Evolutionary conservation across 2,329 filamentous ascomycete genomes (phyloP).

Genomic region (Alternaria metachromatica): DNA sequence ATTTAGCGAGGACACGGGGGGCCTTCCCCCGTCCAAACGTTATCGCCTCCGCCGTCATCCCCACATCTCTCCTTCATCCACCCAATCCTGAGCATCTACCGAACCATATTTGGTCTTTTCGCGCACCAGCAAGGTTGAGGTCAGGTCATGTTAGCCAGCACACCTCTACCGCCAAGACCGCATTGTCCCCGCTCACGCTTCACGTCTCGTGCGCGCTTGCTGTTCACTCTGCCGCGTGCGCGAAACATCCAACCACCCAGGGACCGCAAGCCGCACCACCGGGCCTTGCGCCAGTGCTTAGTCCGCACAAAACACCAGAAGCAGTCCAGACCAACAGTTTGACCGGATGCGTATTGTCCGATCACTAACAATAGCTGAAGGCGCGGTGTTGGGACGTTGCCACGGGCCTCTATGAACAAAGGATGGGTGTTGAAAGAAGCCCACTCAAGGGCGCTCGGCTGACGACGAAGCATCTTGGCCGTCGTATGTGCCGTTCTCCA

Average conservation of each 20-base stretch:
- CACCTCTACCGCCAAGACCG: slow-evolving; percentile 3
- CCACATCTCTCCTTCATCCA: not conserved
- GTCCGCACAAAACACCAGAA: not conserved
- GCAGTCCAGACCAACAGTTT: not conserved
- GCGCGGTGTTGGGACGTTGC: not conserved
- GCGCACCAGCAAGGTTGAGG: not conserved
- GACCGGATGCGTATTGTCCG: not conserved
- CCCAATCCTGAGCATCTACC: not conserved
- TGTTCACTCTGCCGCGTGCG: slow-evolving; percentile 10
- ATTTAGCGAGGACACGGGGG: slow-evolving; percentile 4
- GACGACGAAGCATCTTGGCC: slow-evolving; percentile 24
- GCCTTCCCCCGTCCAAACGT: slow-evolving; percentile 6
- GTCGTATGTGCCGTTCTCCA: slow-evolving; percentile 9
- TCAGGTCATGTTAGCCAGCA: slow-evolving; percentile 5
- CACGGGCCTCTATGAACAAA: slow-evolving; percentile 1
- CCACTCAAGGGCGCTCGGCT: slow-evolving; percentile 39
- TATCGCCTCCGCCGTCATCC: slow-evolving; percentile 10
- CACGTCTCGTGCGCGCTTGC: slow-evolving; percentile 1
- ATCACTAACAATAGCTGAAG: not conserved
- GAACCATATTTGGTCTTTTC: not conserved
- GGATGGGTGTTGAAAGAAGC: slow-evolving; percentile 42
- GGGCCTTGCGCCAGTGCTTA: not conserved
- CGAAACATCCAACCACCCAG: slow-evolving; percentile 3
- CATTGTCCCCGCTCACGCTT: slow-evolving; percentile 1
- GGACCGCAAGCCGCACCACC: not conserved